A percentile compares a stretch with the other conserved stretches of the same genome.
Evolutionary conservation across 768 basidiomycete genomes (phyloP).

Genomic region (Phanerodontia chrysosporium): DNA sequence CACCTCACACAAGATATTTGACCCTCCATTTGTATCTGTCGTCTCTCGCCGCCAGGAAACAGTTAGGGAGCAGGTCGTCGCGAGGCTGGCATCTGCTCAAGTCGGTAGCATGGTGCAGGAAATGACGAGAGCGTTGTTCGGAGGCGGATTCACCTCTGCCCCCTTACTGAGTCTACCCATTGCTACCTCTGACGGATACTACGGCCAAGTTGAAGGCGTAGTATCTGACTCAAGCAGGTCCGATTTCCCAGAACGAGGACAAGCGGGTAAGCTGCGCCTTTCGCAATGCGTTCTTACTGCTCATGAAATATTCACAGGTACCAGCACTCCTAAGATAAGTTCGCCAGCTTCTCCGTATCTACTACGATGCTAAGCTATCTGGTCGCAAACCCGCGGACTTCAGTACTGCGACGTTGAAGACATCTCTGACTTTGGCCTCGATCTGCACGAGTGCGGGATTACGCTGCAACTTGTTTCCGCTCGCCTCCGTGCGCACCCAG

Average conservation of each 20-base stretch:
- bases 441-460: slow-evolving; percentile 24
- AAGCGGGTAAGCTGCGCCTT: too few species aligned
- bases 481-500: slow-evolving; percentile 19
- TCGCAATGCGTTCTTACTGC: background rate
- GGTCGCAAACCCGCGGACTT: slow-evolving; percentile 17
- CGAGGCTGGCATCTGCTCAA: background rate
- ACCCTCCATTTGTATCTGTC: too few species aligned
- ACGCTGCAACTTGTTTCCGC: slow-evolving; percentile 22
- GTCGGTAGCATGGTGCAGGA: background rate
- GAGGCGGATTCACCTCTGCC: slow-evolving; percentile 1
- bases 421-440: slow-evolving; percentile 21
- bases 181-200: slow-evolving; percentile 19
- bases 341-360: slow-evolving; percentile 24
- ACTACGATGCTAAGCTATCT: slow-evolving; percentile 19
- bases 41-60: background rate
- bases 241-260: slow-evolving; percentile 13
- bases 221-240: slow-evolving; percentile 13
- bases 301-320: slow-evolving; percentile 11
- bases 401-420: slow-evolving; percentile 24
- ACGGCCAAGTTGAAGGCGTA: slow-evolving; percentile 9
- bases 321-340: slow-evolving; percentile 22
- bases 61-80: background rate
- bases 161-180: slow-evolving; percentile 20
- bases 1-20: too few species aligned
- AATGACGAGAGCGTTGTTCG: background rate